These are phyloP conservation scores for Clohesyomyces aquaticus DNA, from an alignment of 495 filamentous ascomycete species.

Conservation along the genomic window DNA sequence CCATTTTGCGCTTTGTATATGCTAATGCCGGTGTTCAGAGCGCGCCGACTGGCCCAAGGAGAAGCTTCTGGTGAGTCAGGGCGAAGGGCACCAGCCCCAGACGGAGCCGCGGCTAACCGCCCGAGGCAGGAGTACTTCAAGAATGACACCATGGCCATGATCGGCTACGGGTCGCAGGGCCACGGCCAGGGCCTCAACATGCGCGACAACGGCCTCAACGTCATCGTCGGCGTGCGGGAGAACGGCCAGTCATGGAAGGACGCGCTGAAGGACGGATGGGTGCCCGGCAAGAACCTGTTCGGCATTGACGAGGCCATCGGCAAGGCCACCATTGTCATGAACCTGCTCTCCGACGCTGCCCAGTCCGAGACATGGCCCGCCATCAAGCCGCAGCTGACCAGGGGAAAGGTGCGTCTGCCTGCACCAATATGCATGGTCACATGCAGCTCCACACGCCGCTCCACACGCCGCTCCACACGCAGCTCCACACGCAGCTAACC, in stretches of 20 bases:
- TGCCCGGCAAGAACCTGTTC: constrained; percentile 97
- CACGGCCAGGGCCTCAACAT: constrained; percentile 99
- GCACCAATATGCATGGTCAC: background rate
- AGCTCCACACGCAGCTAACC: too few species aligned
- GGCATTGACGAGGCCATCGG: constrained; percentile 93
- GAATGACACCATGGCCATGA: constrained; percentile 97
- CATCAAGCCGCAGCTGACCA: constrained; percentile 96
- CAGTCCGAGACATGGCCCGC: constrained; percentile 97
- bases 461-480: too few species aligned
- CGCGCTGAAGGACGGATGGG: constrained; percentile 94
- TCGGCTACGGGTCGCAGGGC: constrained; percentile 98
- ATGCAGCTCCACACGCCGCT: too few species aligned
- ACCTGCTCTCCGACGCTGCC: constrained; percentile 94
- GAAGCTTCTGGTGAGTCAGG: constrained; percentile 82
- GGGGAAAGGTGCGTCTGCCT: constrained; percentile 76
- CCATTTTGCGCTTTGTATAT: constrained; percentile 2
- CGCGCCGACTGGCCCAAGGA: constrained; percentile 97
- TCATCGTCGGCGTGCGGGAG: constrained; percentile 98
- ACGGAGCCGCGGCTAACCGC: constrained; percentile 39
- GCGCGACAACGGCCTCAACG: constrained; percentile 97
- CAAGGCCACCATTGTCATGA: constrained; percentile 96
- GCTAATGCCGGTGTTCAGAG: constrained; percentile 59
- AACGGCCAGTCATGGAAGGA: constrained; percentile 98
- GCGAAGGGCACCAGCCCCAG: too few species aligned
- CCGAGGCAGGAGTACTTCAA: constrained; percentile 88